These are phyloP conservation scores for Leptographium flavum DNA, from an alignment of 2,329 filamentous ascomycete species.

Conservation along the genomic window DNA sequence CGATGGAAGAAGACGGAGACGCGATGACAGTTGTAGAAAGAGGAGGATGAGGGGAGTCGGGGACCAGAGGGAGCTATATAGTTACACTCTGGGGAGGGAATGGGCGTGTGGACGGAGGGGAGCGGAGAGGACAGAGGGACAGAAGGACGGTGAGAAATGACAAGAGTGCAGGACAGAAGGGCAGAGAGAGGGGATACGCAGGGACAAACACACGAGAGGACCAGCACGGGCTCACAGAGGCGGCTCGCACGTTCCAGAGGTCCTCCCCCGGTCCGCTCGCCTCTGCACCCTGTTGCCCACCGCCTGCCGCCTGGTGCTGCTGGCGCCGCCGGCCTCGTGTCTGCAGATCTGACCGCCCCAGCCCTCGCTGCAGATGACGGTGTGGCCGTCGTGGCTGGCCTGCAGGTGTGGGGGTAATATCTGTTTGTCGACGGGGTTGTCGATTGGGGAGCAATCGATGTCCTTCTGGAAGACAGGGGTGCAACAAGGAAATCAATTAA, in stretches of 20 bases:
- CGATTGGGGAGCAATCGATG: too few species aligned
- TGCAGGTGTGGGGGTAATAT: neutral
- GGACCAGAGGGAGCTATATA: neutral
- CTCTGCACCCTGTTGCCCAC: neutral
- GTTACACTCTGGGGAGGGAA: slow-evolving; percentile 1
- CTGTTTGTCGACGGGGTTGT: neutral
- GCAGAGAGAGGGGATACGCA: neutral
- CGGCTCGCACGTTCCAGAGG: too few species aligned
- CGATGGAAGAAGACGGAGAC: neutral
- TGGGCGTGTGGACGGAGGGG: too few species aligned
- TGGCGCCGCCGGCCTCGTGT: neutral
- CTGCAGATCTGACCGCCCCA: neutral
- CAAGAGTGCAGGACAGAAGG: neutral
- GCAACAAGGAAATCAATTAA: neutral
- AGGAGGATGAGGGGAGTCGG: too few species aligned
- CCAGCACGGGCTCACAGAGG: neutral
- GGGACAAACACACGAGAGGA: neutral
- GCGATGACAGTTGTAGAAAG: neutral
- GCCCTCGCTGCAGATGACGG: neutral
- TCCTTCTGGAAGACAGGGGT: too few species aligned
- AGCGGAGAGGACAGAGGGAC: neutral
- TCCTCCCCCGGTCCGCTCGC: too few species aligned
- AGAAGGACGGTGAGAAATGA: neutral
- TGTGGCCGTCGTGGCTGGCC: neutral
- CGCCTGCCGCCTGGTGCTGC: too few species aligned